Base-by-base conservation (phyloP, 106 monocot species). In the Dendrobium huoshanense region DNA sequence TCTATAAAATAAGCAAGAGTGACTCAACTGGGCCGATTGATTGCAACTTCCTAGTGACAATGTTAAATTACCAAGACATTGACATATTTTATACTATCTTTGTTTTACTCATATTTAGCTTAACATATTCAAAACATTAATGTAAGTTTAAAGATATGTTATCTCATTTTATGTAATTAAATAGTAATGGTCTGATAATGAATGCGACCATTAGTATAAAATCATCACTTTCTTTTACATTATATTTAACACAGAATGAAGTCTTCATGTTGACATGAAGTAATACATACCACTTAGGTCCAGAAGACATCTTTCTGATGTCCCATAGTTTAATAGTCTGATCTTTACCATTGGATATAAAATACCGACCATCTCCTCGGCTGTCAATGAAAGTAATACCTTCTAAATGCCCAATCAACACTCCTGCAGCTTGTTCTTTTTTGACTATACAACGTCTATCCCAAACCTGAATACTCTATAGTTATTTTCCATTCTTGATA, bases 281-380 rank as follows among this genome's bases (percentile, higher is more conserved):
- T 33, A 81, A 48, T 15, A 79, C 83, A 49, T 88, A 91, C 91
- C 86, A 78, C 58, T 82, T 72, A 42, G 64, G 59, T 78, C 70
- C 87, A 55, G 83, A 86, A 29, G 92, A 81, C 92, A 97, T 92
- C 79, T 86, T 94, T 67, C 94, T 80, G 49, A 97, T 91, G 81
- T 97, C 96, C 96, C 96, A 96, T 20, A 96, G 79, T 81, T 96
- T 96, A 51, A 75, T 88, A 77, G 86, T 82, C 81, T 97, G 96
- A 83, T 97, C 96, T 87, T 97, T 97, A 81, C 96, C 94, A 89
- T 97, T 97, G 4, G 94, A 94, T 64, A 97, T 97, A 51, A 97
- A 90, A 86, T 94, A 87, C 1, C 94, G 91, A n/a, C 96, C 96
- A 89, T 97, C 96, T 45, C 92, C 92, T 64, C 92, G 94, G 72